Conservation (phyloP, 495 filamentous ascomycete species). For the Pyronema domesticum region DNA sequence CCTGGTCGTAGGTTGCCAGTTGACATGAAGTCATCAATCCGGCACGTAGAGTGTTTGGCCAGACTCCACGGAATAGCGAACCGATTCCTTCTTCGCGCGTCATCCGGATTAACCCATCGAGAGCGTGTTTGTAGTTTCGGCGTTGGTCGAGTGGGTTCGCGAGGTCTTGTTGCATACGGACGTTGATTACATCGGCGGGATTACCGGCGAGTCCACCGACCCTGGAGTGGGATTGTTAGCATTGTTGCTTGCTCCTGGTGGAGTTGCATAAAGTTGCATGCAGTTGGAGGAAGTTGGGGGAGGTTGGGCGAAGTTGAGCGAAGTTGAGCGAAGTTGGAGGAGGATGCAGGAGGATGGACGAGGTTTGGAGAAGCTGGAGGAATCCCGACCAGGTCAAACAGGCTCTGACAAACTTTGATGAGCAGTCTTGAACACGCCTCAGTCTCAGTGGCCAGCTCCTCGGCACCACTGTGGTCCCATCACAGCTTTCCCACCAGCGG, state of each 20-base stretch:
- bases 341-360: too few relatives aligned
- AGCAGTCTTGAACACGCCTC: too few relatives aligned
- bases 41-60: constrained; percentile 77
- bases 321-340: too few relatives aligned
- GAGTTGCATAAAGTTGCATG: not conserved
- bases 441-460: too few relatives aligned
- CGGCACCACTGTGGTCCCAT: too few relatives aligned
- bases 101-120: constrained; percentile 78
- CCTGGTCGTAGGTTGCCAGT: constrained; percentile 76
- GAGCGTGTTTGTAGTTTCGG: constrained; percentile 73
- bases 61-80: constrained; percentile 70
- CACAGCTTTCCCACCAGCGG: too few relatives aligned
- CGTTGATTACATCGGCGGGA: constrained; percentile 87
- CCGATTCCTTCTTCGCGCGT: constrained; percentile 47
- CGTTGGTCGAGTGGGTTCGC: constrained; percentile 54
- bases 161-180: constrained; percentile 94
- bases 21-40: constrained; percentile 88
- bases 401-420: too few relatives aligned
- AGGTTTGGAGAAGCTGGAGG: too few relatives aligned
- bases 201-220: constrained; percentile 82
- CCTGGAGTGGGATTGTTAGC: constrained; percentile 8
- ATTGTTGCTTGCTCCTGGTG: not conserved
- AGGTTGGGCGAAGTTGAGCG: too few relatives aligned
- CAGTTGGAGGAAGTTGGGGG: not conserved
- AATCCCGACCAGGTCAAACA: too few relatives aligned